Evolutionary conservation across 352 stramenopile species (phyloP).

Genomic region (Pythium rishiriense): DNA sequence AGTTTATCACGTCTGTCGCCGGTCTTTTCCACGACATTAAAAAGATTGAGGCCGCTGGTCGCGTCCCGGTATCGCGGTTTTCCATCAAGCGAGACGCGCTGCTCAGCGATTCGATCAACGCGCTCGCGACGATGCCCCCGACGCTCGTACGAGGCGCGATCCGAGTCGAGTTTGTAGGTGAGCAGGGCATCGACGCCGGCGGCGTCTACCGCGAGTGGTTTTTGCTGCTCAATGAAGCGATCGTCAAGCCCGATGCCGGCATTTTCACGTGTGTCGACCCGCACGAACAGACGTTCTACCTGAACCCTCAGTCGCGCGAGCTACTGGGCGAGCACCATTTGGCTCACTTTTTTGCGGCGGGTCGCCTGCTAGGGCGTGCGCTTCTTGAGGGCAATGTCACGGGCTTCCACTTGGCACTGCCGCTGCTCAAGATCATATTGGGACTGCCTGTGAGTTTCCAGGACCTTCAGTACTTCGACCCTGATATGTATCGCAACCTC

Average conservation of each 20-base stretch:
- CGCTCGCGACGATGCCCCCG: conserved; percentile 3
- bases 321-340: conserved; percentile 69
- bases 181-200: conserved; percentile 69
- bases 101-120: conserved; percentile 14
- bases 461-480: conserved; percentile 89
- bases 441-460: conserved; percentile 93
- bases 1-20: conserved; percentile 18
- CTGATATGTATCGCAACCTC: conserved; percentile 58
- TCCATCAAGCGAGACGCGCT: conserved; percentile 15
- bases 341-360: conserved; percentile 56
- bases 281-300: conserved; percentile 52
- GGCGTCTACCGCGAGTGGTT: conserved; percentile 84
- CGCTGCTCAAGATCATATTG: conserved; percentile 97
- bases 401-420: conserved; percentile 92
- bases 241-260: conserved; percentile 35
- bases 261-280: conserved; percentile 47
- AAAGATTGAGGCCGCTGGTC: background rate
- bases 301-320: conserved; percentile 34
- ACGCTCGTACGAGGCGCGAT: conserved; percentile 14
- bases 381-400: conserved; percentile 93
- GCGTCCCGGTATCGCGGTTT: background rate
- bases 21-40: conserved; percentile 13
- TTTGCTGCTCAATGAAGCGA: conserved; percentile 48
- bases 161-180: conserved; percentile 69
- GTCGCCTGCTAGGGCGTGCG: conserved; percentile 56